A percentile compares a stretch with the other conserved stretches of the same genome.
These are phyloP conservation scores for Lentinula edodes DNA, from an alignment of 768 basidiomycete genomes.

Conservation along the genomic window DNA sequence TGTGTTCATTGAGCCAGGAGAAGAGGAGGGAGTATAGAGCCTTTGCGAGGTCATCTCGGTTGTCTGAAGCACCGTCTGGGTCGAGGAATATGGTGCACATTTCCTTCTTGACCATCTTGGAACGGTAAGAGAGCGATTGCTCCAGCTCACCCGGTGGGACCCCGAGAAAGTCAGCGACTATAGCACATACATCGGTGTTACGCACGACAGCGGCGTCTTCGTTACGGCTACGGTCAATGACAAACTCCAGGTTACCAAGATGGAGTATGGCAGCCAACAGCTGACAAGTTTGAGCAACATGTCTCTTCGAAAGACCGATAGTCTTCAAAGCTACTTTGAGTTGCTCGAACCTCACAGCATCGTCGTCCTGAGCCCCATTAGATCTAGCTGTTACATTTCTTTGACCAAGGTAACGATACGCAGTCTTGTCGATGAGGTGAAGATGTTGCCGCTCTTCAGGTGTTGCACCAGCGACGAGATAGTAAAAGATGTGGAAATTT, in stretches of 20 bases:
- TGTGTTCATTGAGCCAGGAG: constrained; percentile 92
- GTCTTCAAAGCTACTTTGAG: constrained; percentile 92
- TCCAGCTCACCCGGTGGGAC: constrained; percentile 71
- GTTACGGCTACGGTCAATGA: constrained; percentile 73
- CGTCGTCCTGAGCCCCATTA: constrained; percentile 61
- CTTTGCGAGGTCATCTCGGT: constrained; percentile 91
- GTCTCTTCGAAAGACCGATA: constrained; percentile 89
- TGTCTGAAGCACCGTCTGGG: constrained; percentile 87
- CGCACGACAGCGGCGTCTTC: constrained; percentile 91
- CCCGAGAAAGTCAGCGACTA: constrained; percentile 90
- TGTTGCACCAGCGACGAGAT: constrained; percentile 87
- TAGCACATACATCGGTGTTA: constrained; percentile 74
- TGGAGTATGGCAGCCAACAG: constrained; percentile 94
- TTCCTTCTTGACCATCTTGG: constrained; percentile 90
- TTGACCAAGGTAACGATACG: constrained; percentile 85
- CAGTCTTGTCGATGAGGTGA: constrained; percentile 72
- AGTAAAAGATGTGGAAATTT: constrained; percentile 98
- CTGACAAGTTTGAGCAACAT: constrained; percentile 94
- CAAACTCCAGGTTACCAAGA: constrained; percentile 93
- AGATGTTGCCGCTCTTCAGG: constrained; percentile 86
- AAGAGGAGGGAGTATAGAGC: constrained; percentile 92
- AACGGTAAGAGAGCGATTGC: constrained; percentile 81
- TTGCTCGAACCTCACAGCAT: constrained; percentile 86
- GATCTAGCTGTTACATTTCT: constrained; percentile 41
- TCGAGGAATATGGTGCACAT: constrained; percentile 97